A percentile compares a stretch with the other conserved stretches of the same genome.
These are phyloP conservation scores for Lipomyces sp. DNA, from an alignment of 805 yeast species.

Conservation along the genomic window DNA sequence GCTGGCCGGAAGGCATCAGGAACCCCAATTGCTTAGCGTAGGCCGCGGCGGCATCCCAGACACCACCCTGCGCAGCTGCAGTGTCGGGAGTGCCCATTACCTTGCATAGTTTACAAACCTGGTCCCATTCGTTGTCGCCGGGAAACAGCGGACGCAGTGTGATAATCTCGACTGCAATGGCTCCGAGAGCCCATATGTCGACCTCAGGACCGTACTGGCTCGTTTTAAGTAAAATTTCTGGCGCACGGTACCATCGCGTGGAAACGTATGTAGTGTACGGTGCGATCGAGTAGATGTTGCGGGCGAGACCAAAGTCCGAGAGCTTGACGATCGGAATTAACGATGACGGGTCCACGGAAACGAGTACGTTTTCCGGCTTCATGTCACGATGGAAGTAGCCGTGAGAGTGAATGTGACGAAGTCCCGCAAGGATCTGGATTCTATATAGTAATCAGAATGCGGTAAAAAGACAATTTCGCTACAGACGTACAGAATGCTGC, in stretches of 20 bases:
- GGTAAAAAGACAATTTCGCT: background rate
- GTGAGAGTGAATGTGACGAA: constrained; percentile 76
- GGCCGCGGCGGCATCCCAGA: constrained; percentile 66
- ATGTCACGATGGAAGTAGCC: constrained; percentile 85
- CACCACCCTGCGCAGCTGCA: constrained; percentile 58
- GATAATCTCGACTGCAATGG: constrained; percentile 85
- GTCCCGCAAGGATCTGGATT: constrained; percentile 72
- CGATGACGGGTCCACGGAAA: constrained; percentile 41
- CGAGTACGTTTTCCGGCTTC: constrained; percentile 89
- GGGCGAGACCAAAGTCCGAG: constrained; percentile 94
- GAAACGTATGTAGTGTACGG: constrained; percentile 87
- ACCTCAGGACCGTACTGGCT: constrained; percentile 77
- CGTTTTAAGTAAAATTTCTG: constrained; percentile 66
- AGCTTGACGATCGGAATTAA: constrained; percentile 69
- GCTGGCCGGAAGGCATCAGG: constrained; percentile 51
- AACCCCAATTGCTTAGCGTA: constrained; percentile 62
- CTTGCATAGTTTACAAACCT: constrained; percentile 67
- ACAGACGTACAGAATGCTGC: constrained; percentile 14
- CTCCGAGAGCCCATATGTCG: constrained; percentile 93
- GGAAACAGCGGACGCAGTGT: constrained; percentile 81
- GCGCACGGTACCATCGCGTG: constrained; percentile 96
- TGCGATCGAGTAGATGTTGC: constrained; percentile 64
- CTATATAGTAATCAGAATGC: background rate
- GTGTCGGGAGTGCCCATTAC: constrained; percentile 73
- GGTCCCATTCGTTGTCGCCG: constrained; percentile 79